Conservation (phyloP, 352 stramenopile species). For the Globisporangium rhizosaccharum region DNA sequence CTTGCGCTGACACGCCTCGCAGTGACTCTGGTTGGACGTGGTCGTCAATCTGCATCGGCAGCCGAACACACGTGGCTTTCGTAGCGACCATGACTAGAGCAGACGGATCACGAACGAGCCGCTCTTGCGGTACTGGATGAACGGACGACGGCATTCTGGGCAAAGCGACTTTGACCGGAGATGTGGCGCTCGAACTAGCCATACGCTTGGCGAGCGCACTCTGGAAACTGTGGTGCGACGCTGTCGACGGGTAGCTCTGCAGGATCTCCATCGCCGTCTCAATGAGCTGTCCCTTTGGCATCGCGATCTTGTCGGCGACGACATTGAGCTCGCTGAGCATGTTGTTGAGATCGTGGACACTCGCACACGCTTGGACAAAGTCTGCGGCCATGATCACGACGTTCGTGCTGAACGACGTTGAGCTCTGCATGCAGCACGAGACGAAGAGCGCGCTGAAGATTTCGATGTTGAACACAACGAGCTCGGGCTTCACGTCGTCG, state of each 20-base stretch:
- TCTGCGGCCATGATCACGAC: constrained; percentile 28
- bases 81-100: not conserved
- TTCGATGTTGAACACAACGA: constrained; percentile 38
- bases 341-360: constrained; percentile 24
- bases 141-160: not conserved
- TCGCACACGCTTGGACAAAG: constrained; percentile 26
- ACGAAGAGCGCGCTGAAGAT: constrained; percentile 40
- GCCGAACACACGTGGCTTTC: not conserved
- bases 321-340: constrained; percentile 1
- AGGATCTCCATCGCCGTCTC: constrained; percentile 1
- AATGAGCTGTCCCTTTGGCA: constrained; percentile 1
- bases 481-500: constrained; percentile 21
- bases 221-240: not conserved
- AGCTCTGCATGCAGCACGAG: no score
- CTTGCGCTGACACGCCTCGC: no score
- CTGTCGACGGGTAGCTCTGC: not conserved
- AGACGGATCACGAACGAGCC: not conserved
- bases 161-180: not conserved
- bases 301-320: constrained; percentile 1
- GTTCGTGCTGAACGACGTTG: constrained; percentile 23
- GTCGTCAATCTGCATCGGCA: not conserved
- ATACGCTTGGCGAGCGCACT: no score
- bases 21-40: not conserved
- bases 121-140: not conserved
- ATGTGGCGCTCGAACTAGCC: not conserved